A percentile compares a stretch with the other conserved stretches of the same genome.
phyloP scores from a whole-genome alignment of 148 eudicot species.

The Chenopodium formosanum region DNA sequence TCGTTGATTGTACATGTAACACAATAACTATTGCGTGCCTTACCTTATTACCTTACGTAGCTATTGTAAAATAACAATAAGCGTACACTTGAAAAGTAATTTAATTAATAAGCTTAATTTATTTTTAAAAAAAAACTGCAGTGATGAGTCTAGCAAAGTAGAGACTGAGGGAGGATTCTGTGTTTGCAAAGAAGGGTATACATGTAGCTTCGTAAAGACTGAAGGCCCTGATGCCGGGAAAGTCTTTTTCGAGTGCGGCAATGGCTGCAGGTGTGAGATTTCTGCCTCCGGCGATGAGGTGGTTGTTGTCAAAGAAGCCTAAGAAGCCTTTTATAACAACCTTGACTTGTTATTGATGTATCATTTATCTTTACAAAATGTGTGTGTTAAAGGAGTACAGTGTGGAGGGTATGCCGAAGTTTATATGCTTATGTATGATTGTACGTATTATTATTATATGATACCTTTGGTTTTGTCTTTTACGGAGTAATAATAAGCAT shows the following conservation, averaged over 20 bases:
- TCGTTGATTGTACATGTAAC: too few relatives aligned
- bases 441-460: not conserved
- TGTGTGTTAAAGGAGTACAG: not conserved
- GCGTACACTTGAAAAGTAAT: too few relatives aligned
- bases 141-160: not conserved
- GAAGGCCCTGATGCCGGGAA: constrained; percentile 32
- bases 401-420: not conserved
- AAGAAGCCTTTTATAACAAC: too few relatives aligned
- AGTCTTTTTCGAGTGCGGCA: constrained; percentile 30
- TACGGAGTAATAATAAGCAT: too few relatives aligned
- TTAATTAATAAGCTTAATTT: too few relatives aligned
- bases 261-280: constrained; percentile 28
- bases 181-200: constrained; percentile 30
- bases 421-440: not conserved
- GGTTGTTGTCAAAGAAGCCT: constrained; percentile 11
- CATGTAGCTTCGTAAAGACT: constrained; percentile 30
- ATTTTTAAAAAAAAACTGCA: not conserved
- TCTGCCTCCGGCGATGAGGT: constrained; percentile 19
- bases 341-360: too few relatives aligned
- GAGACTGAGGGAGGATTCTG: constrained; percentile 30
- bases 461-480: not conserved
- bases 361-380: not conserved
- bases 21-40: too few relatives aligned
- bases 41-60: too few relatives aligned
- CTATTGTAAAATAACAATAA: too few relatives aligned